Evolutionary conservation across 768 basidiomycete genomes (phyloP), one percentile per base, ranked within the genome.

Genomic region (Rhodotorula diobovata): DNA sequence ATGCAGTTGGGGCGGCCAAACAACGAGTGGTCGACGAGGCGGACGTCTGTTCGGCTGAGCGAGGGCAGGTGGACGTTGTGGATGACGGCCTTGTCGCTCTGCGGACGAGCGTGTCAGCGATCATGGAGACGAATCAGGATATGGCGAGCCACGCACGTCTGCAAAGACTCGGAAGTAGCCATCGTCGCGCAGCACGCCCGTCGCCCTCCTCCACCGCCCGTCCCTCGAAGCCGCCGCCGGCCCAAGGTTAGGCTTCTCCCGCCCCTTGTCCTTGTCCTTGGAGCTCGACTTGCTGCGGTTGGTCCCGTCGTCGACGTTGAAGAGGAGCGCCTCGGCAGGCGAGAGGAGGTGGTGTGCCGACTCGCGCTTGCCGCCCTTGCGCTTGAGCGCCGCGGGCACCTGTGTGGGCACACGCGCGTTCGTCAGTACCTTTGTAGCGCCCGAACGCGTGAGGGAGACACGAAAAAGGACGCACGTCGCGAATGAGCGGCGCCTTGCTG

Each of bases 1-100:
- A 93, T 79, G 77, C 89, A 90, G 76, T 90, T 85, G 75, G 89
- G 88, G 55, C 87, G 85, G 75, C 86, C 87, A 79, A 93, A 90
- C 14, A 93, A 79, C 1, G 91, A 91, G 61, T 83, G 84, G 78
- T 93, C 89, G 39, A 86, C 85, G 46, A 83, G 83, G n/a, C 89
- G 87, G 70, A 94, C 87, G 78, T 93, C 91, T 41, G 90, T 90
- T 76, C 90, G 88, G 34, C 43, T 37, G 68, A 45, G 57, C 2
- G 65, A 67, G 23, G 70, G 63, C 28, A 75, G 70, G 50, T 69
- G 68, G 2, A 75, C 61, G 18, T 68, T 61, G 55, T 70, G 71
- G 1, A 75, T 46, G 46, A 75, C 58, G 35, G 63, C 37, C 23
- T 65, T 72, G 46, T 75, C 74, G 53, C 61, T 58, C 66, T 67